These are phyloP conservation scores for Coemansia sp. DNA, from an alignment of 192 early-diverging fungal genomes.

Conservation along the genomic window DNA sequence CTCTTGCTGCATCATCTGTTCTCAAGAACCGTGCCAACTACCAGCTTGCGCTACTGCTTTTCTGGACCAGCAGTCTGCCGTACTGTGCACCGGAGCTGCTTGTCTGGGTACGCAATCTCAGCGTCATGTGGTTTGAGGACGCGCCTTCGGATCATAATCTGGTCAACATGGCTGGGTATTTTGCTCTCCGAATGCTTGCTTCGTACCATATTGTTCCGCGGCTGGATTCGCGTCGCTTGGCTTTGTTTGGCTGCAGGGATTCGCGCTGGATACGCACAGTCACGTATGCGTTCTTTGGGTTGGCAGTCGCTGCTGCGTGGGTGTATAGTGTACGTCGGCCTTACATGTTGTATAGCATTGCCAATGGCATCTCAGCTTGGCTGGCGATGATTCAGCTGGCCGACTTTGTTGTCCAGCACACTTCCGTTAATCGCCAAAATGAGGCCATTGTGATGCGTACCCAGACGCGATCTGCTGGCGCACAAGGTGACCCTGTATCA, in stretches of 20 bases:
- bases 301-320: constrained; percentile 53
- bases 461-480: background rate
- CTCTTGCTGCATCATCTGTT: background rate
- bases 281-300: constrained; percentile 48
- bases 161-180: constrained; percentile 42
- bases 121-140: constrained; percentile 79
- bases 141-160: constrained; percentile 74
- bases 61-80: constrained; percentile 71
- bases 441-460: constrained; percentile 1
- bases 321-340: constrained; percentile 64
- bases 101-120: constrained; percentile 80
- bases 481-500: background rate
- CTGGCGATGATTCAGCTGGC: constrained; percentile 42
- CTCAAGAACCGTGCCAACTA: constrained; percentile 60
- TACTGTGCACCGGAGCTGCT: constrained; percentile 75
- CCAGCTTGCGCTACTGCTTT: constrained; percentile 66
- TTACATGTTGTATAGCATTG: constrained; percentile 60
- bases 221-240: constrained; percentile 2
- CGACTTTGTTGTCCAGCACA: constrained; percentile 4
- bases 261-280: constrained; percentile 18
- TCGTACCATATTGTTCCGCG: constrained; percentile 32
- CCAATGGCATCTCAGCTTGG: constrained; percentile 51
- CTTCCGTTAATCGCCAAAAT: constrained; percentile 4
- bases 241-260: background rate
- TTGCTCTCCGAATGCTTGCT: constrained; percentile 37